phyloP scores from a whole-genome alignment of 345 rosid species.

The Cardamine resedifolia region DNA sequence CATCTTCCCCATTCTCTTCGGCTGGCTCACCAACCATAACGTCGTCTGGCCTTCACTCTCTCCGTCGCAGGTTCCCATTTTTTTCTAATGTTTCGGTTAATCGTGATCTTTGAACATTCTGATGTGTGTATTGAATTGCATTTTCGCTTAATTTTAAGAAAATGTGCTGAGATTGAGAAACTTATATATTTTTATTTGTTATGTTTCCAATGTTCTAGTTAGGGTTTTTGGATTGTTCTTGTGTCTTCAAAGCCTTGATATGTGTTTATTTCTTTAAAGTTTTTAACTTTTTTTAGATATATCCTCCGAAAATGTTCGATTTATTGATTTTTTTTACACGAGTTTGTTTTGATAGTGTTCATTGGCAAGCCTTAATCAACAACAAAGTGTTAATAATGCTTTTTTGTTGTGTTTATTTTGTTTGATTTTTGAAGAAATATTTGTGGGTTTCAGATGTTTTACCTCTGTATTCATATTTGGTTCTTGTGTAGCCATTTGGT shows the following conservation, averaged over 20 bases:
- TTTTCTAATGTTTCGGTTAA: not conserved
- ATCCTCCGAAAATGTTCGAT: not conserved
- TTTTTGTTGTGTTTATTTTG: conserved; percentile 3
- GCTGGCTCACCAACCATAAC: not conserved
- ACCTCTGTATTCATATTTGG: not conserved
- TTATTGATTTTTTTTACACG: not conserved
- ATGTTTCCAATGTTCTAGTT: conserved; percentile 1
- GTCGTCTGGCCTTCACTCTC: not conserved
- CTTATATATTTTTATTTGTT: not conserved
- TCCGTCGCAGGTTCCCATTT: not conserved
- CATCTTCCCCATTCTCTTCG: not conserved
- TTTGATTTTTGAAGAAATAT: not conserved
- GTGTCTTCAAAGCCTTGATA: not conserved
- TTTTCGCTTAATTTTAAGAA: not conserved
- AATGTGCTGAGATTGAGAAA: not conserved
- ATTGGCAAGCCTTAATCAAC: not conserved
- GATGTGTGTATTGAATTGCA: not conserved
- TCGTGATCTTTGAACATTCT: not conserved
- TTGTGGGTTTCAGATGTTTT: not conserved
- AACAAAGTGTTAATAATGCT: not conserved
- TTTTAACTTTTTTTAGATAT: not conserved
- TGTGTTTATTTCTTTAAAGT: not conserved
- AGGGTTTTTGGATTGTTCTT: not conserved
- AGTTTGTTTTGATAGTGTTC: not conserved
- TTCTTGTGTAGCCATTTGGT: conserved; percentile 9